Percentiles rank a stretch among this genome's conserved stretches.
Evolutionary conservation across 202 grass and related monocot species (phyloP).

Genomic region (Panicum virgatum): DNA sequence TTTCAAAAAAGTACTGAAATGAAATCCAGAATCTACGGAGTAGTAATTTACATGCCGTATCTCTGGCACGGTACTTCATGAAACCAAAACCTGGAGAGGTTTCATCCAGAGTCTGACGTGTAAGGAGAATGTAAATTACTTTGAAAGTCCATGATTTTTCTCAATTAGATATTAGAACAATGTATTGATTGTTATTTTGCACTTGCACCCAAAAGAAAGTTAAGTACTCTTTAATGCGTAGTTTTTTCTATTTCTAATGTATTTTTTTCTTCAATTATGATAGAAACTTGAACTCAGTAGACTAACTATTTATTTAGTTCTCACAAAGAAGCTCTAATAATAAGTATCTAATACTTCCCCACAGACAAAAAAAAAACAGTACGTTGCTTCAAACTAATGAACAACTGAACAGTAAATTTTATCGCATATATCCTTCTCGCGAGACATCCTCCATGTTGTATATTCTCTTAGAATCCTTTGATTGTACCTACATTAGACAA

Average conservation of each 20-base stretch:
- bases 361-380: not conserved
- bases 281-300: not conserved
- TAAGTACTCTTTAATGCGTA: too few relatives aligned
- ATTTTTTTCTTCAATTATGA: not conserved
- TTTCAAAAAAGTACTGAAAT: not conserved
- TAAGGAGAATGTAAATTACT: too few relatives aligned
- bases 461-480: constrained; percentile 68
- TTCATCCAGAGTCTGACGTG: too few relatives aligned
- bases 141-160: too few relatives aligned
- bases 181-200: too few relatives aligned
- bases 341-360: not conserved
- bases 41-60: too few relatives aligned
- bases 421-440: constrained; percentile 59
- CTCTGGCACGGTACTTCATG: too few relatives aligned
- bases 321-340: not conserved
- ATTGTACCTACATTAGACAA: constrained; percentile 60
- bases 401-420: not conserved
- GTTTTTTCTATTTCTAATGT: too few relatives aligned
- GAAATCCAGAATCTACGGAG: too few relatives aligned
- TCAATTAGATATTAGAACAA: too few relatives aligned
- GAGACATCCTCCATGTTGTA: constrained; percentile 90
- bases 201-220: too few relatives aligned
- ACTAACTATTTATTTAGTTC: not conserved
- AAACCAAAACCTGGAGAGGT: too few relatives aligned
- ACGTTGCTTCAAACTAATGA: not conserved